Percentiles rank a stretch among this genome's conserved stretches.
Conservation (phyloP, 108 stramenopile genomes). For the Nitzschia sp. region DNA sequence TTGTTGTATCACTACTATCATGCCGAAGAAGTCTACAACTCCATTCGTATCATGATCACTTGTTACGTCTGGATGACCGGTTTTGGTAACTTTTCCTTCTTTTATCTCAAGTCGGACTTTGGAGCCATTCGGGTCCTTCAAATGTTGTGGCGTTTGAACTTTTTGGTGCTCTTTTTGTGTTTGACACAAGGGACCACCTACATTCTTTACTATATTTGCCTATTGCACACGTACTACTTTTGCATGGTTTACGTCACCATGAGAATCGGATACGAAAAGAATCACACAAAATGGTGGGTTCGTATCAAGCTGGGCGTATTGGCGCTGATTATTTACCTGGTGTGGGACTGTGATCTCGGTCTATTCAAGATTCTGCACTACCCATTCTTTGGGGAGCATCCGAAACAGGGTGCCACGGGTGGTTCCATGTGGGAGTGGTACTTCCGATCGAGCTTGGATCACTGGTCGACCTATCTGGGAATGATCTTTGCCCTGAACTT, state of each 20-base stretch:
- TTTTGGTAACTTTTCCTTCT: conserved; percentile 97
- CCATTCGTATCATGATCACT: conserved; percentile 96
- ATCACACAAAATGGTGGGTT: conserved; percentile 90
- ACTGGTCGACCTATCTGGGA: conserved; percentile 94
- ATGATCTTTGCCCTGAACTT: conserved; percentile 95
- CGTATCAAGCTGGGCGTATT: conserved; percentile 82
- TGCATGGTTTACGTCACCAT: conserved; percentile 94
- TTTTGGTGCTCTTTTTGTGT: conserved; percentile 91
- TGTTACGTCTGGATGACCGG: conserved; percentile 99
- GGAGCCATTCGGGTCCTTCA: conserved; percentile 89
- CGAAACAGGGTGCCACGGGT: conserved; percentile 77
- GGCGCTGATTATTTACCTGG: conserved; percentile 80
- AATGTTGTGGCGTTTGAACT: conserved; percentile 98
- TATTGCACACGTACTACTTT: conserved; percentile 97
- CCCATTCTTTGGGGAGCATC: conserved; percentile 77
- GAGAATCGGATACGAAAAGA: conserved; percentile 68
- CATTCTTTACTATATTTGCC: conserved; percentile 98
- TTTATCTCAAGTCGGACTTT: conserved; percentile 92
- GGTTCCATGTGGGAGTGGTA: conserved; percentile 97
- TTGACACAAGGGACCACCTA: conserved; percentile 92
- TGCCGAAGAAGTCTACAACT: conserved; percentile 94
- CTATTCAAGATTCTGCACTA: conserved; percentile 80
- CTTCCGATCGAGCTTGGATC: conserved; percentile 93
- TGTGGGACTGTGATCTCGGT: conserved; percentile 87
- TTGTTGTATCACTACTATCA: conserved; percentile 97